These are phyloP conservation scores for Amphirosellinia nigrospora DNA, from an alignment of 495 filamentous ascomycete genomes.

Conservation along the genomic window DNA sequence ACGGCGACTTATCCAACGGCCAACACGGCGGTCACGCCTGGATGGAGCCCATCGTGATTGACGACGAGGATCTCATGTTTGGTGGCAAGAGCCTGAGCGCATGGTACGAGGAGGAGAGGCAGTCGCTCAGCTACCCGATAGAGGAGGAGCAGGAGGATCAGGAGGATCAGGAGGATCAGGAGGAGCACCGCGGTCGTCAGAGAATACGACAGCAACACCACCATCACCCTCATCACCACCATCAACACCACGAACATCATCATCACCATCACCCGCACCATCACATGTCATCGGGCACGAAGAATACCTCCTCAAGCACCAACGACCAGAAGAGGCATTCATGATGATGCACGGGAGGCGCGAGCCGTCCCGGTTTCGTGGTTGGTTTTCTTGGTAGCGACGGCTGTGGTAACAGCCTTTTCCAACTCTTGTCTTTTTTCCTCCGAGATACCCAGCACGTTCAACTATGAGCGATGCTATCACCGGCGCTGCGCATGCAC, in stretches of 20 bases:
- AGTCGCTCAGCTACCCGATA: slow-evolving; percentile 42
- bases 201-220: slow-evolving; percentile 42
- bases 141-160: slow-evolving; percentile 47
- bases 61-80: slow-evolving; percentile 63
- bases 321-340: slow-evolving; percentile 36
- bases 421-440: background rate
- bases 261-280: slow-evolving; percentile 38
- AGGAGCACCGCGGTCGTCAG: slow-evolving; percentile 51
- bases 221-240: slow-evolving; percentile 34
- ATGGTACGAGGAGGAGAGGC: slow-evolving; percentile 61
- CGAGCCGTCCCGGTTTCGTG: background rate
- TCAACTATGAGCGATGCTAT: background rate
- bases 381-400: background rate
- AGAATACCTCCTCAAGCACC: slow-evolving; percentile 20
- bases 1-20: slow-evolving; percentile 44
- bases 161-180: too few species aligned
- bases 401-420: background rate
- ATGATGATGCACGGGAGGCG: background rate
- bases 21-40: slow-evolving; percentile 47
- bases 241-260: slow-evolving; percentile 31
- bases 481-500: background rate
- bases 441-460: slow-evolving; percentile 20
- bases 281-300: slow-evolving; percentile 25
- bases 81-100: slow-evolving; percentile 61
- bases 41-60: slow-evolving; percentile 60